Base-by-base conservation (phyloP, 805 yeast genomes). In the Wickerhamiella bombiphila region DNA sequence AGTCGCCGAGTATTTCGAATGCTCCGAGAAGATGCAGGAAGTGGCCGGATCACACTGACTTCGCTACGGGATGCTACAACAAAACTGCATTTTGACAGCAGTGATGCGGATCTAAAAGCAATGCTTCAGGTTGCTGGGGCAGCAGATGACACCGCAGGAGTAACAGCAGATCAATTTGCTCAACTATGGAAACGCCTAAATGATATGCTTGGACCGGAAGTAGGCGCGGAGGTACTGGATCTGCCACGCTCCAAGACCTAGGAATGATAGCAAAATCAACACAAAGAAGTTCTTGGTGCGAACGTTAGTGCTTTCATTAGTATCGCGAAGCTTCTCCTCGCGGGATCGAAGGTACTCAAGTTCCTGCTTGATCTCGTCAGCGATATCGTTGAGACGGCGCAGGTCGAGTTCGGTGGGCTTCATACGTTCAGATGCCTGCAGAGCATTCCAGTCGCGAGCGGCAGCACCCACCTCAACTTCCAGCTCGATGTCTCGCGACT, bases 401-500 rank as follows among this genome's bases (percentile, higher is more conserved):
- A 91, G 68, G 52, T 82, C 93, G 40, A 86, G 76, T 61, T 91
- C 98, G 36, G 79, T 73, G 3, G 98, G 97, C 61, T 80, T 81
- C 58, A 91, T 74, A 57, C 83, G 82, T 60, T 91, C 97, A 32
- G 80, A 72, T 34, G 94, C 86, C 65, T 86, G 95, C 45, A 86
- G 66, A 18, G 85, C 82, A 56, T 85, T 83, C 96, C 97, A 91
- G 63, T 91, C 97, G 60, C 97, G 78, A 30, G 97, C 98, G 52
- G 85, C 81, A 36, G 96, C 81, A 32, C 98, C 98, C 44, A 85
- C 76, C 59, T 91, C 97, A 42, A 91, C 77, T 46, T 86, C 96
- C 52, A 91, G 65, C 54, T 85, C 95, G 50, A 91, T 65, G 37
- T 77, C 77, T 59, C 97, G 76, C 42, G 63, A 57, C 48, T 69